These are phyloP conservation scores for Backusella mclennaniae DNA, from an alignment of 192 early-diverging fungal genomes.

Conservation along the genomic window DNA sequence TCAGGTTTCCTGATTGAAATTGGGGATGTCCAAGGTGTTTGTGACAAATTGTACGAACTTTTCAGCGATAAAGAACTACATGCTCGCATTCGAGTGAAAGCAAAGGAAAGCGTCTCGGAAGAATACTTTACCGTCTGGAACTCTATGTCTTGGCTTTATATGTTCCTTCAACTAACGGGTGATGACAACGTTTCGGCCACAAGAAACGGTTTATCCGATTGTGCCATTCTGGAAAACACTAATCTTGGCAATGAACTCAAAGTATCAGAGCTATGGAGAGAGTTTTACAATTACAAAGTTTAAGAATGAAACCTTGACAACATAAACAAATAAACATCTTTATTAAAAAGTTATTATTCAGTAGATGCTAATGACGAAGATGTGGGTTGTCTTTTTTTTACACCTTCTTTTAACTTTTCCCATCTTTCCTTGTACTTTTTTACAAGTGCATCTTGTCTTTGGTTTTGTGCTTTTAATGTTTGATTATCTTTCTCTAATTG, in stretches of 20 bases:
- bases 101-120: conserved; percentile 53
- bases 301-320: not conserved
- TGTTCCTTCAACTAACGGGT: conserved; percentile 57
- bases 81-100: conserved; percentile 36
- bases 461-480: conserved; percentile 41
- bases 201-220: conserved; percentile 23
- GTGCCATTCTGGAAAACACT: conserved; percentile 9
- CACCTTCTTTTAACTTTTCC: conserved; percentile 78
- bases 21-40: conserved; percentile 59
- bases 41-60: conserved; percentile 57
- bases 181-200: not conserved
- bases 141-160: conserved; percentile 73
- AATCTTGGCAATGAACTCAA: conserved; percentile 29
- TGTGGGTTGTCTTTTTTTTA: conserved; percentile 47
- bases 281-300: conserved; percentile 8
- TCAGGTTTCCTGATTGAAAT: conserved; percentile 69
- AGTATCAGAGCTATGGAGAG: conserved; percentile 15
- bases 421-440: conserved; percentile 74
- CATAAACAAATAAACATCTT: not conserved
- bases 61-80: conserved; percentile 56
- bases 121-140: conserved; percentile 68
- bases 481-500: conserved; percentile 62
- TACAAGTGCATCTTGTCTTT: conserved; percentile 53
- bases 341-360: not conserved
- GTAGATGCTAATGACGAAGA: not conserved